Percentiles rank a stretch among this genome's conserved stretches.
Conservation (phyloP, 768 basidiomycete species). For the Russula sp. region DNA sequence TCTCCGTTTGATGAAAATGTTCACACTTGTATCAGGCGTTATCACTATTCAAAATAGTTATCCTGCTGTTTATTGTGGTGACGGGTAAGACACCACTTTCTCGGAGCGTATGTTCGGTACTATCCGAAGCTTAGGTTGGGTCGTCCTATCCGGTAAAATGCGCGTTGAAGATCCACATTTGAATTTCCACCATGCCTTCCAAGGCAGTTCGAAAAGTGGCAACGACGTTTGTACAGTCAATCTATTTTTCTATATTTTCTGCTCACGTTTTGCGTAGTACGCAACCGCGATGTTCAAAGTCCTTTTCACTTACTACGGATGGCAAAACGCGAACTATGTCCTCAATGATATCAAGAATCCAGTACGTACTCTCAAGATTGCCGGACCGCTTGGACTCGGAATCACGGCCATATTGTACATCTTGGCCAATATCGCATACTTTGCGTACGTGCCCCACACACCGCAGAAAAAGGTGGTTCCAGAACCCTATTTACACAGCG, state of each 20-base stretch:
- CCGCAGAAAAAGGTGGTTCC: background rate
- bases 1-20: background rate
- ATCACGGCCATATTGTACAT: constrained; percentile 48
- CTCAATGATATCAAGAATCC: constrained; percentile 55
- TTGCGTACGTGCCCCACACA: constrained; percentile 32
- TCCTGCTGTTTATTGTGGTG: constrained; percentile 48
- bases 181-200: constrained; percentile 53
- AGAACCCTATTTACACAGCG: constrained; percentile 22
- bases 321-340: constrained; percentile 53
- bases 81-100: constrained; percentile 30
- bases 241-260: background rate
- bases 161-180: constrained; percentile 47
- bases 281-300: constrained; percentile 57
- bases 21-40: constrained; percentile 31
- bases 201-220: constrained; percentile 45
- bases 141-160: constrained; percentile 52
- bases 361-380: constrained; percentile 53
- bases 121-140: constrained; percentile 35
- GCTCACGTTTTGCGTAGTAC: constrained; percentile 33
- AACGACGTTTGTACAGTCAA: constrained; percentile 33
- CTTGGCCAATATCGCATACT: constrained; percentile 52
- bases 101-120: background rate
- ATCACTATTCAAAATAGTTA: constrained; percentile 46
- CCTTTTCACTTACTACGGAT: constrained; percentile 40
- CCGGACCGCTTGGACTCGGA: constrained; percentile 49